Base-by-base conservation (phyloP, 805 yeast species). In the Ogataea ganodermae region DNA sequence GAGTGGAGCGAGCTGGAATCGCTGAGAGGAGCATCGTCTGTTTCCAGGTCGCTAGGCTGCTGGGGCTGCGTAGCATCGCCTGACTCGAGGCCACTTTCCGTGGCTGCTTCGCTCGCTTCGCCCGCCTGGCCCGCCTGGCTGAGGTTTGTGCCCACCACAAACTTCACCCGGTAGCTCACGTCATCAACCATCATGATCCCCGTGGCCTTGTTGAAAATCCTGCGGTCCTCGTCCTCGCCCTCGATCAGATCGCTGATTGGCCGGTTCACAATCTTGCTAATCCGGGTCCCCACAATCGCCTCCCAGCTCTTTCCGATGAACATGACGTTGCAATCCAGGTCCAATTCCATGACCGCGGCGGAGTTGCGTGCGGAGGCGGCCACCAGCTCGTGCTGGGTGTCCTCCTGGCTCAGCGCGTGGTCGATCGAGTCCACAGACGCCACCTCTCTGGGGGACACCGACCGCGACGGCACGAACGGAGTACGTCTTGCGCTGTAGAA, bases 221-320 rank as follows among this genome's bases (percentile, higher is more conserved):
- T 62, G 52, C 77, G 76, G 65, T 89, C 96, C 5, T 76, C 78
- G 3, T 73, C 78, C 7, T 74, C 73, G 3, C 95, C 96, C 12
- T 81, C 65, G 4, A 89, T 76, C n/a, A 87, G 70, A 39, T 78
- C 74, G 1, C 84, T 71, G 1, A 89, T 79, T 1, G 87, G 84
- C 44, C 74, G 71, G 30, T 73, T 67, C 3, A 80, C 48, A n/a
- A 86, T 72, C 60, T 82, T 80, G 10, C 68, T 63, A 3, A 78
- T 71, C 12, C 71, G 72, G 0, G 89, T 84, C 1, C 95, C 95
- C 8, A 89, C 88, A 6, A 90, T 75, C 7, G 75, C 61, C 53
- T 83, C 85, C 97, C 97, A 92, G 53, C 84, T 79, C 53, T 78
- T 79, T 52, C 92, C 79, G 21, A 90, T 65, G 63, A 86, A 88